Evolutionary conservation across 2,329 filamentous ascomycete genomes (phyloP).

Genomic region (Lachnellula arida): DNA sequence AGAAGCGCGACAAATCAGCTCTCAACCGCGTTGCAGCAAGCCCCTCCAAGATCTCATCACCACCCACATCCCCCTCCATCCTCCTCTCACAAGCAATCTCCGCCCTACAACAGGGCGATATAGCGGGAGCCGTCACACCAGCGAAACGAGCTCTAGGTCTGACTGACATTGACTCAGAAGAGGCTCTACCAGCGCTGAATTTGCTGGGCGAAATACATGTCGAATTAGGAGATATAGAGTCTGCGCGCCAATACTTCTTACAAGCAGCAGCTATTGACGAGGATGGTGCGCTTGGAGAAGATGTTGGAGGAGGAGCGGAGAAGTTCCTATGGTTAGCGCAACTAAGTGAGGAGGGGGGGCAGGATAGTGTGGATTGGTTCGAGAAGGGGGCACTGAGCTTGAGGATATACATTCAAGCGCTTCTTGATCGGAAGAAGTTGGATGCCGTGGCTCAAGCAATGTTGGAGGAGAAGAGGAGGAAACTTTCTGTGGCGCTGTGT

Average conservation of each 20-base stretch:
- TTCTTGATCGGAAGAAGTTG: constrained; percentile 49
- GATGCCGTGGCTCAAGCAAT: constrained; percentile 36
- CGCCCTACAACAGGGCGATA: constrained; percentile 31
- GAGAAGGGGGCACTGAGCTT: constrained; percentile 68
- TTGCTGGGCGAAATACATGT: constrained; percentile 35
- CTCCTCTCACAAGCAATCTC: constrained; percentile 28
- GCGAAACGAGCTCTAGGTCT: constrained; percentile 27
- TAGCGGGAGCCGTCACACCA: constrained; percentile 25
- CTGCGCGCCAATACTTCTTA: constrained; percentile 67
- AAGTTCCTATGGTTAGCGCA: constrained; percentile 96
- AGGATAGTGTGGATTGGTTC: constrained; percentile 63
- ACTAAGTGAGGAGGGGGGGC: constrained; percentile 67
- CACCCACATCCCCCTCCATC: constrained; percentile 19
- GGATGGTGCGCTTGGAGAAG: constrained; percentile 65
- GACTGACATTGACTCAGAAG: constrained; percentile 21
- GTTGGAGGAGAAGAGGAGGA: constrained; percentile 68
- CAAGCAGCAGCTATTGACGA: constrained; percentile 71
- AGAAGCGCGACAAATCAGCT: constrained; percentile 25
- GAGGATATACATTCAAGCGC: constrained; percentile 61
- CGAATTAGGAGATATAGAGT: constrained; percentile 61
- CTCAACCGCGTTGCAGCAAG: constrained; percentile 26
- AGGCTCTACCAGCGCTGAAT: constrained; percentile 31
- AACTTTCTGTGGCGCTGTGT: constrained; percentile 87
- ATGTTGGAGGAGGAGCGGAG: constrained; percentile 76
- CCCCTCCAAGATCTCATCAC: constrained; percentile 22